Percentiles rank a stretch among this genome's conserved stretches.
phyloP scores from a whole-genome alignment of 768 basidiomycete genomes.

The Pisolithus marmoratus region DNA sequence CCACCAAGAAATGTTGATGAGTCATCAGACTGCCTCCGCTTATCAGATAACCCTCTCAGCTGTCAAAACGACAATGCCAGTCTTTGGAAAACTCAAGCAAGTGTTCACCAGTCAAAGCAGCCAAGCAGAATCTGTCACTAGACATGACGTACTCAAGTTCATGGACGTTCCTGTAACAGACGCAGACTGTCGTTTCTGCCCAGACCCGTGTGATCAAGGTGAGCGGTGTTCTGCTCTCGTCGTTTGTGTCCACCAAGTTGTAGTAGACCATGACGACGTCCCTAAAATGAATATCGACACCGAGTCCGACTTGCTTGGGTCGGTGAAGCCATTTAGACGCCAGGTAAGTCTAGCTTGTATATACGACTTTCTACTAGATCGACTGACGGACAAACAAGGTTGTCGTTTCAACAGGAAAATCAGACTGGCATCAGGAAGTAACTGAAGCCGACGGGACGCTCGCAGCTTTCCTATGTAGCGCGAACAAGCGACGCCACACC shows the following conservation, averaged over 20 bases:
- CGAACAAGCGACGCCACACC: conserved; percentile 12
- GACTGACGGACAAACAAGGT: conserved; percentile 40
- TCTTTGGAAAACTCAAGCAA: background rate
- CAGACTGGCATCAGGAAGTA: conserved; percentile 84
- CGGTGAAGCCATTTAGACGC: conserved; percentile 76
- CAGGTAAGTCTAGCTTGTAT: conserved; percentile 43
- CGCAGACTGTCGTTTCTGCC: conserved; percentile 68
- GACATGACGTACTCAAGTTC: conserved; percentile 47
- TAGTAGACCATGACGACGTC: conserved; percentile 66
- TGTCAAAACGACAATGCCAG: background rate
- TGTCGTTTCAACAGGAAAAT: conserved; percentile 83
- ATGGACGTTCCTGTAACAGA: conserved; percentile 59
- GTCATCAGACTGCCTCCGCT: too few relatives aligned
- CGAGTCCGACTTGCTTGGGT: conserved; percentile 78
- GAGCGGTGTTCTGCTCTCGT: conserved; percentile 14
- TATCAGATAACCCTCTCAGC: too few relatives aligned
- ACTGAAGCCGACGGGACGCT: conserved; percentile 66
- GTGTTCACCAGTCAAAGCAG: background rate
- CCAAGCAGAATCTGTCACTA: conserved; percentile 31
- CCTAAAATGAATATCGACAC: conserved; percentile 75
- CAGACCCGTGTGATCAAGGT: conserved; percentile 75
- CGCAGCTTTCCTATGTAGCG: conserved; percentile 46
- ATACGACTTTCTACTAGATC: background rate
- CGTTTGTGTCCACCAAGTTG: conserved; percentile 22
- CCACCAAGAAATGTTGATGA: too few relatives aligned